phyloP scores from a whole-genome alignment of 805 yeast genomes.

The Saturnispora besseyi region DNA sequence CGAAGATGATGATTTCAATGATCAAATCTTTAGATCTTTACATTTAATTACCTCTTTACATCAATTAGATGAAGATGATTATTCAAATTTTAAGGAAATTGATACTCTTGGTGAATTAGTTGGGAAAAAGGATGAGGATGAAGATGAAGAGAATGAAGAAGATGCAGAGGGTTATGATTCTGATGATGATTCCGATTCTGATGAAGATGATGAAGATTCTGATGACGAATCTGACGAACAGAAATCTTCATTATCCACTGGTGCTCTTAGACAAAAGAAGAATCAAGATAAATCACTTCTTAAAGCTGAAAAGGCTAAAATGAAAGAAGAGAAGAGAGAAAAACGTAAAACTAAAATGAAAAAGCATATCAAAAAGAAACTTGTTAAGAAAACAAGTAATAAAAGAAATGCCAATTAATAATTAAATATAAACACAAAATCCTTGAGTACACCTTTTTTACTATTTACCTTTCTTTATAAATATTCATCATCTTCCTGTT shows the following conservation, averaged over 20 bases:
- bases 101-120: conserved; percentile 64
- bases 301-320: conserved; percentile 62
- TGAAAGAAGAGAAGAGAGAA: conserved; percentile 71
- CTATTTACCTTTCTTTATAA: not conserved
- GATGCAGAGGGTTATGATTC: conserved; percentile 11
- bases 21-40: conserved; percentile 77
- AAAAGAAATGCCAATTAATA: not conserved
- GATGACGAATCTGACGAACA: conserved; percentile 27
- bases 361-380: conserved; percentile 71
- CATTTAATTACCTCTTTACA: conserved; percentile 73
- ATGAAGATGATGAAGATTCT: conserved; percentile 21
- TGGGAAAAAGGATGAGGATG: conserved; percentile 23
- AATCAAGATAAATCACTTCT: conserved; percentile 71
- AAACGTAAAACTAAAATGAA: conserved; percentile 76
- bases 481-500: not conserved
- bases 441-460: not conserved
- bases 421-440: conserved; percentile 8
- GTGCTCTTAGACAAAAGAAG: conserved; percentile 53
- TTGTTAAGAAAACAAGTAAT: conserved; percentile 41
- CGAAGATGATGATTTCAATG: conserved; percentile 51
- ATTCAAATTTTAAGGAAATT: conserved; percentile 64
- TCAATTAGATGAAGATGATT: conserved; percentile 85
- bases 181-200: conserved; percentile 19
- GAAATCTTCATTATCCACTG: conserved; percentile 19
- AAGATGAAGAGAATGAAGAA: conserved; percentile 24